phyloP scores from a whole-genome alignment of 345 rosid species.

The Linum usitatissimum region DNA sequence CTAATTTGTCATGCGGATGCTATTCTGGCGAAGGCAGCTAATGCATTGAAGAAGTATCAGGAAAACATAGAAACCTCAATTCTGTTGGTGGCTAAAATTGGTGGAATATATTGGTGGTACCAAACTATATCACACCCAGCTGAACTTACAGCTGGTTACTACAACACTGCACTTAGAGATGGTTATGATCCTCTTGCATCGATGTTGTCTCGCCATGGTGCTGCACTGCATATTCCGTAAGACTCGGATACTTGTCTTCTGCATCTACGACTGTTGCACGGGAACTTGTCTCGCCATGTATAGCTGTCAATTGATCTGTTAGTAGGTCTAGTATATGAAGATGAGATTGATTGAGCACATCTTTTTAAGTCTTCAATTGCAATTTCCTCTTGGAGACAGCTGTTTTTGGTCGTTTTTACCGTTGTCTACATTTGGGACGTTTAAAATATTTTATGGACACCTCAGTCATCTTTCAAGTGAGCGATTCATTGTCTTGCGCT shows the following conservation, averaged over 20 bases:
- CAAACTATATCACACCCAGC: constrained; percentile 51
- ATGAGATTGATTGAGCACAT: too few species aligned
- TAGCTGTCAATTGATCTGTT: neutral
- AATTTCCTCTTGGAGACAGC: too few species aligned
- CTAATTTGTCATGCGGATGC: constrained; percentile 65
- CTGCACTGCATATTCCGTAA: constrained; percentile 56
- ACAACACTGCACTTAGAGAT: constrained; percentile 48
- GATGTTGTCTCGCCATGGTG: constrained; percentile 55
- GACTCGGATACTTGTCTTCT: constrained; percentile 9
- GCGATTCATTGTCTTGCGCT: too few species aligned
- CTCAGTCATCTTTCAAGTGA: too few species aligned
- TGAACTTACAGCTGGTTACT: constrained; percentile 55
- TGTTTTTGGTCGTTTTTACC: too few species aligned
- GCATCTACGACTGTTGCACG: neutral
- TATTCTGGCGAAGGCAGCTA: constrained; percentile 50
- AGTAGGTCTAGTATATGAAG: too few species aligned
- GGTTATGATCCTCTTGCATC: constrained; percentile 57
- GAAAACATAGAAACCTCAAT: constrained; percentile 33
- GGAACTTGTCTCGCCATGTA: neutral
- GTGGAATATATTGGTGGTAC: constrained; percentile 64
- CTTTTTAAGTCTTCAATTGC: too few species aligned
- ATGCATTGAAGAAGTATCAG: constrained; percentile 35
- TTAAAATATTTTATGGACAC: too few species aligned
- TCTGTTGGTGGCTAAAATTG: constrained; percentile 48
- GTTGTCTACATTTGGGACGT: too few species aligned